phyloP scores from a whole-genome alignment of 371 early-diverging fungal species.

The Mortierella sp. region DNA sequence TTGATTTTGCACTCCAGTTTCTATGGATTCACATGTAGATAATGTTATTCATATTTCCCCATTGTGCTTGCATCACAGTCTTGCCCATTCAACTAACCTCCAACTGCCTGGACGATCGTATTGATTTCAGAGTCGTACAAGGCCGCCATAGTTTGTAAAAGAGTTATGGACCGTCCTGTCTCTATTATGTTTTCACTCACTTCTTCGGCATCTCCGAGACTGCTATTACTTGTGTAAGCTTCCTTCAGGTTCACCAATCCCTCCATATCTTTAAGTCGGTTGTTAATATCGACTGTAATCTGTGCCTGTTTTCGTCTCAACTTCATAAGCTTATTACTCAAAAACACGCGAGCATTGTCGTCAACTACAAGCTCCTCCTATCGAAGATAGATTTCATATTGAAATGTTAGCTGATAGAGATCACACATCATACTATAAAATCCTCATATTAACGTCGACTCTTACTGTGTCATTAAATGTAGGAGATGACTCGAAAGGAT shows the following conservation, averaged over 20 bases:
- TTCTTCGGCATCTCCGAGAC: conserved; percentile 59
- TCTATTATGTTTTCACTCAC: conserved; percentile 64
- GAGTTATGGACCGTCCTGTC: conserved; percentile 60
- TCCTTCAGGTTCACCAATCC: conserved; percentile 62
- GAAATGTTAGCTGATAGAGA: not conserved
- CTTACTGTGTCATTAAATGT: conserved; percentile 57
- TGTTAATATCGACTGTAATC: conserved; percentile 62
- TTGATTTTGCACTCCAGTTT: conserved; percentile 62
- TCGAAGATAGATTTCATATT: not conserved
- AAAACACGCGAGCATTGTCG: conserved; percentile 66
- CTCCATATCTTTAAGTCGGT: conserved; percentile 61
- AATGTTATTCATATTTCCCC: not conserved
- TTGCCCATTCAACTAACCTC: conserved; percentile 54
- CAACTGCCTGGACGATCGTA: conserved; percentile 69
- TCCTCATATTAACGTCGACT: not conserved
- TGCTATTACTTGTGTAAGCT: conserved; percentile 58
- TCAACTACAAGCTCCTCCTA: conserved; percentile 70
- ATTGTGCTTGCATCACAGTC: not conserved
- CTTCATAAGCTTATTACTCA: conserved; percentile 76
- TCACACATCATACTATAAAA: not conserved
- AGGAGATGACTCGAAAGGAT: conserved; percentile 56
- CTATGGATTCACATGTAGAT: conserved; percentile 26
- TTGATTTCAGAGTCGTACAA: conserved; percentile 69
- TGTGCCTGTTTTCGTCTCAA: conserved; percentile 60
- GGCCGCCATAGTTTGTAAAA: conserved; percentile 65